Conservation (phyloP, 306 rosid genomes). For the Herpetospermum pedunculosum region DNA sequence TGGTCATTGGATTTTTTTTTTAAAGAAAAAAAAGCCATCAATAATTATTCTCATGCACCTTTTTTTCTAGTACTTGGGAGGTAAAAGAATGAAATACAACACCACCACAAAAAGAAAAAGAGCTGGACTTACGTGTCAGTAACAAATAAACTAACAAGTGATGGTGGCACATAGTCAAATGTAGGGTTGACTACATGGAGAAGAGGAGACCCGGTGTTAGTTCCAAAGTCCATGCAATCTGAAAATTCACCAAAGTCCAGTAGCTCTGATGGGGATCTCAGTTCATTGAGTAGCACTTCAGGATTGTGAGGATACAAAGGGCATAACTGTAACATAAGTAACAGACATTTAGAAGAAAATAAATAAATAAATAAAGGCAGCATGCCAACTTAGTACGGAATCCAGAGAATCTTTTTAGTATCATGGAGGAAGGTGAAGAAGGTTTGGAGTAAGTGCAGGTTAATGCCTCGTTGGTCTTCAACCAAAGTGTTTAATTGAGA, state of each 20-base stretch:
- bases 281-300: conserved; percentile 69
- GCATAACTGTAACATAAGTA: conserved; percentile 53
- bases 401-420: neutral
- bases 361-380: neutral
- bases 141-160: conserved; percentile 78
- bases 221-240: conserved; percentile 80
- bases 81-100: neutral
- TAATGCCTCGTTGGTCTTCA: no score
- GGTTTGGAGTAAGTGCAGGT: neutral
- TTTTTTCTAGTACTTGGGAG: neutral
- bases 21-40: neutral
- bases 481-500: no score
- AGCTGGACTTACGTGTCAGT: conserved; percentile 86
- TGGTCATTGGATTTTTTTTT: neutral
- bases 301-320: conserved; percentile 98
- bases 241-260: conserved; percentile 98
- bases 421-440: neutral
- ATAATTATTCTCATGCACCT: neutral
- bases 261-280: conserved; percentile 95
- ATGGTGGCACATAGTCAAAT: conserved; percentile 91
- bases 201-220: conserved; percentile 56
- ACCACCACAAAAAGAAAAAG: neutral
- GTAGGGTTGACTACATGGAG: conserved; percentile 87
- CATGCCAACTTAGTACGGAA: neutral
- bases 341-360: conserved; percentile 4